Conservation (phyloP, 1,284 basidiomycete species). For the Ustilago bromivora region DNA sequence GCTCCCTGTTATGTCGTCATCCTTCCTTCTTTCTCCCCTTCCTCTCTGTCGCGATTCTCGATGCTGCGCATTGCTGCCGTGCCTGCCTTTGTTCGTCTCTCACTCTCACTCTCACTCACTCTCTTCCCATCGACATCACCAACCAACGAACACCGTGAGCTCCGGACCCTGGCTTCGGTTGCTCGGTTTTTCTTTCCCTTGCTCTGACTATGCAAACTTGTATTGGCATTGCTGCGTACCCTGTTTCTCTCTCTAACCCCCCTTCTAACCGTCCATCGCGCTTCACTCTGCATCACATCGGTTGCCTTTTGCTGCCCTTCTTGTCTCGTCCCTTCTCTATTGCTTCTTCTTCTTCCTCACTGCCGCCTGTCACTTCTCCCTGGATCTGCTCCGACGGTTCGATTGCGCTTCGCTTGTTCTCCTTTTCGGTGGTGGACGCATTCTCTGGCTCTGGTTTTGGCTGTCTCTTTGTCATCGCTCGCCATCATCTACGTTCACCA, state of each 20-base stretch:
- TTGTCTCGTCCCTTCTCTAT: background rate
- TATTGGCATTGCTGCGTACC: no score
- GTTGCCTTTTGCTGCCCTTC: background rate
- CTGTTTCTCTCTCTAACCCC: no score
- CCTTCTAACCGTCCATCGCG: background rate
- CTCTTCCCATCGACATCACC: background rate
- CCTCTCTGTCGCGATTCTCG: background rate
- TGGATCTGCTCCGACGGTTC: background rate
- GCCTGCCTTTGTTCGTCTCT: background rate
- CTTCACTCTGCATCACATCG: background rate
- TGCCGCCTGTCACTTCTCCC: background rate
- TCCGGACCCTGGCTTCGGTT: constrained; percentile 1
- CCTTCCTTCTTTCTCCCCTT: background rate
- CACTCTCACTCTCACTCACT: background rate
- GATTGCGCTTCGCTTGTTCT: background rate
- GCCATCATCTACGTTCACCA: constrained; percentile 10
- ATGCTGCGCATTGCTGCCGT: background rate
- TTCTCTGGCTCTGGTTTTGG: background rate
- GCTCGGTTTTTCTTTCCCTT: background rate
- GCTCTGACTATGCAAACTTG: no score
- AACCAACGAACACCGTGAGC: background rate
- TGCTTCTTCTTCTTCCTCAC: background rate
- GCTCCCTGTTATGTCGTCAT: background rate
- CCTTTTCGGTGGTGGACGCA: background rate
- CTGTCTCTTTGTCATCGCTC: background rate